Base-by-base conservation (phyloP, 805 yeast genomes). In the Metschnikowia shivogae region DNA sequence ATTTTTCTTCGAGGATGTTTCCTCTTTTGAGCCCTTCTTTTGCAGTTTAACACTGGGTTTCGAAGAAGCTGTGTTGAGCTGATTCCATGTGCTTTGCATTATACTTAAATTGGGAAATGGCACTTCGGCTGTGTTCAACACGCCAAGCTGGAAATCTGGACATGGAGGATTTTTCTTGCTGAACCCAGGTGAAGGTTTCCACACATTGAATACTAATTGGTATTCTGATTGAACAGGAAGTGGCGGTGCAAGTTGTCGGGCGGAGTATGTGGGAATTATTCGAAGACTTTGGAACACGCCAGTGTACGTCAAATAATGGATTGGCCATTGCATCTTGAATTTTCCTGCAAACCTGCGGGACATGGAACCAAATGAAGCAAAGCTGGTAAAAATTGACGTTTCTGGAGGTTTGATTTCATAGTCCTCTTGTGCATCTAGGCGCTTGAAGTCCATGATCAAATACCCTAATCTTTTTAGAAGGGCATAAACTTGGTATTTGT, bases 101-200 rank as follows among this genome's bases (percentile, higher is more conserved):
- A 78, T 77, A 0, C 52, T 11, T 2, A 72, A 62, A 0, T 68
- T 62, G 0, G 89, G 87, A 39, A 84, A 73, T 13, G 61, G 60
- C 20, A 57, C 43, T 2, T 62, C 60, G 9, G 66, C 67, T 3
- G 77, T 72, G 46, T 80, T 76, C 12, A 80, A 72, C 0, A 88
- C 78, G 2, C 78, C 72, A 1, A 92, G 64, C 54, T 83, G 88
- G 59, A 78, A 90, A 60, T 90, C 90, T 1, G 97, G 95, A 2
- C 57, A 37, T 0, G 84, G 81, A 0, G 95, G 95, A 19, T 59
- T 55, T 29, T 79, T 81, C 54, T 89, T 89, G 47, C 81, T 82
- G 67, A 86, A 90, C 3, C 69, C 64, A 0, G 86, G 74, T 2
- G 74, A 68, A 1, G 98, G 97, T 60, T 86, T 89, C 96, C 97